Evolutionary conservation across 2,329 filamentous ascomycete species (phyloP), one percentile per base, ranked within the genome.

Genomic region (Anisogramma anomala): DNA sequence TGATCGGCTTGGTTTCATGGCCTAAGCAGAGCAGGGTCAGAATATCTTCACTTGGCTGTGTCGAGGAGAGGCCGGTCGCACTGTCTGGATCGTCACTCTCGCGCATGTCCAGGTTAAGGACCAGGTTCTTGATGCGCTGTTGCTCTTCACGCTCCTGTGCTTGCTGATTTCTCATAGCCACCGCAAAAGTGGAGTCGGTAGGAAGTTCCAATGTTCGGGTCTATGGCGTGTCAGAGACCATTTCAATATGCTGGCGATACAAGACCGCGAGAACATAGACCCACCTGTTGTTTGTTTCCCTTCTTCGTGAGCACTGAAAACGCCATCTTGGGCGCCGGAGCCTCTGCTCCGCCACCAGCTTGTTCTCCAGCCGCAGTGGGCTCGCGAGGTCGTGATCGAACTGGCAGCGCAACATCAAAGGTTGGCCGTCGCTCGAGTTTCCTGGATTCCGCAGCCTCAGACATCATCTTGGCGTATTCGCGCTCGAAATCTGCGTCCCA

Each of bases 401-500:
- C 88, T 0, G 91, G 91, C n/a, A 98, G 66, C 1, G 93, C 87
- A n/a, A 96, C 85, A 58, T 98, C 93, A 55, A 98, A 95, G 38
- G 91, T 73, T 20, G 84, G 79, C 63, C 94, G 95, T 48, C 91
- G 84, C 56, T 98, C 91, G 52, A 94, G 94, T 54, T 94, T 95
- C 52, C 91, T 79, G 4, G 89, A 93, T 52, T 98, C 91, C 53
- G 94, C 67, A 64, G 89, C 95, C 61, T 98, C 91, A 37, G 88
- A 77, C 89, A 98, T 96, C 77, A 98, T 84, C 62, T 94, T 95
- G 27, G 91, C 88, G 59, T 94, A 91, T 62, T 96, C 91, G 53
- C 89, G 84, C 57, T 98, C 93, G 58, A 98, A 98, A 31, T 98
- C 91, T 6, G 89, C 91, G 55, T 98, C 91, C 30, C 82, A 86